Percentiles rank a stretch among this genome's conserved stretches.
phyloP scores from a whole-genome alignment of 176 grass and related monocot species.

The Triticum dicoccoides region DNA sequence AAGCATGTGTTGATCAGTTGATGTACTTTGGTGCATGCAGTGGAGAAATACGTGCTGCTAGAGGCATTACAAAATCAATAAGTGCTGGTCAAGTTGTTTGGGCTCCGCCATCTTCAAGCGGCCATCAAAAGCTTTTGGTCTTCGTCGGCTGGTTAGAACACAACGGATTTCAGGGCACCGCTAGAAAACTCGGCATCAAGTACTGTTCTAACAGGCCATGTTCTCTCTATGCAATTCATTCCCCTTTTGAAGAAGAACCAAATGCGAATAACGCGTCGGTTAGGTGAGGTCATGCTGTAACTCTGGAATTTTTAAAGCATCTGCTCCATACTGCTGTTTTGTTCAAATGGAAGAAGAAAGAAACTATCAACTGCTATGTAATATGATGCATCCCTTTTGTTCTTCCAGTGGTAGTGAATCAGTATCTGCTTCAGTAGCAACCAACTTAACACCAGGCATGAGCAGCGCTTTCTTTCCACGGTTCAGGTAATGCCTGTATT shows the following conservation, averaged over 20 bases:
- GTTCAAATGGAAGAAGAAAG: neutral
- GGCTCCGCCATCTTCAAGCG: conserved; percentile 46
- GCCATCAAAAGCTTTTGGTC: conserved; percentile 36
- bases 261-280: neutral
- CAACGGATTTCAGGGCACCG: conserved; percentile 41
- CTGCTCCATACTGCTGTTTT: neutral
- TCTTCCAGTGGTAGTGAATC: conserved; percentile 34
- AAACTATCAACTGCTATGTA: neutral
- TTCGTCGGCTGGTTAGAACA: conserved; percentile 63
- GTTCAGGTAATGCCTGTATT: conserved; percentile 57
- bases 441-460: conserved; percentile 48
- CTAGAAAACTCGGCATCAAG: conserved; percentile 70
- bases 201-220: conserved; percentile 82
- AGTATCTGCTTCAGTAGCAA: neutral
- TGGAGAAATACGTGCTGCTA: conserved; percentile 47
- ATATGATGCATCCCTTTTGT: neutral
- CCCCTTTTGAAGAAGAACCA: conserved; percentile 40
- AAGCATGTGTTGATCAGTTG: neutral
- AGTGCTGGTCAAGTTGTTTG: conserved; percentile 72
- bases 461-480: conserved; percentile 65
- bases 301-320: neutral
- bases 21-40: conserved; percentile 34
- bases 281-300: conserved; percentile 16
- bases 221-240: conserved; percentile 48
- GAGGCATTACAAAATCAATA: conserved; percentile 35